Evolutionary conservation across 305 asterid genomes (phyloP), one percentile per base, ranked within the genome.

Genomic region (Solanum hybrid): DNA sequence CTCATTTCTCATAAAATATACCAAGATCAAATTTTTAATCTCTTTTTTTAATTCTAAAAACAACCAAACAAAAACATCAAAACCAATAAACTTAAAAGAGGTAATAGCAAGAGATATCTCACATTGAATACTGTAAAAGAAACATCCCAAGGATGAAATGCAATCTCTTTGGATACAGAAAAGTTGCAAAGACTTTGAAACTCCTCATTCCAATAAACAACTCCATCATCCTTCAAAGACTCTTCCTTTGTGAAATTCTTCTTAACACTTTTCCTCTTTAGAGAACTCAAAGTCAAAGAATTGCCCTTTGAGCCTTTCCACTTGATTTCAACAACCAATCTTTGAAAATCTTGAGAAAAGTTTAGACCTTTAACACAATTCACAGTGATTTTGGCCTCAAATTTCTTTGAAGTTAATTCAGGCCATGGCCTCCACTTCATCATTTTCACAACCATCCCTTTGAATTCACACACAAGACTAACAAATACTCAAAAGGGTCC

Each of bases 401-500:
- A 94, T 91, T 96, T 96, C 94, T 92, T 95, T 64, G 94, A 90
- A 42, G 93, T 88, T 8, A 91, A 81, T 10, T 94, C 95, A 31
- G 94, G 97, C 98, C 98, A 93, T 57, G 97, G 93, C 95, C 94
- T 94, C 98, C 98, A 96, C 87, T 93, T 95, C 91, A 94, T 94
- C 97, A 96, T 95, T 94, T 91, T 95, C 93, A 93, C 98, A 86
- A 93, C 98, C 98, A 95, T 96, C 35, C 77, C 79, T 42, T 33
- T 84, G 42, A 8, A 79, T 26, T 28, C 31, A 31, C 89, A 86
- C 34, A 79, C 39, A 46, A 46, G 24, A 31, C 83, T 2, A 77
- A 16, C 24, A 31, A 77, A 77, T 8, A 34, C 83, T 20, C 42
- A 18, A 75, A 33, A 33, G 42, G 28, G 82, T 76, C 40, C 42